Evolutionary conservation across 2,329 filamentous ascomycete genomes (phyloP), one percentile per base, ranked within the genome.

Genomic region (Cercospora janseana): DNA sequence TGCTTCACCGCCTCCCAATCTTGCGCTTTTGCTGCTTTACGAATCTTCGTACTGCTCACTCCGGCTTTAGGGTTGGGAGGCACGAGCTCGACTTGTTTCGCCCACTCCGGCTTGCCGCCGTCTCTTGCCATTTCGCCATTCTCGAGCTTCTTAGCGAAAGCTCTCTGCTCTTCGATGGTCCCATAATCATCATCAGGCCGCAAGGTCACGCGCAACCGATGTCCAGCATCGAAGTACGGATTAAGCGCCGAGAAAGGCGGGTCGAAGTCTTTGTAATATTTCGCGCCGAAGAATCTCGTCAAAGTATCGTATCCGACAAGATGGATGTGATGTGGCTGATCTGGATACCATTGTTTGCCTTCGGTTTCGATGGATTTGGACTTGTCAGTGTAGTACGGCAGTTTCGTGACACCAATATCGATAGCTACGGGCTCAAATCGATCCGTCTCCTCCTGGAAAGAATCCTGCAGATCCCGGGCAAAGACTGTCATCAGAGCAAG

Each of bases 291-390:
- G 45, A 92, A 80, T 15, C 87, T 79, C 12, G 86, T 80, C 5
- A 91, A 70, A 0, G 87, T 92, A 61, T 92, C 87, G 64, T 82
- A 92, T 21, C 88, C 88, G 1, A 82, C 79, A 2, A 91, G 77
- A 61, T 87, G 87, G 3, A 87, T 71, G 60, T 89, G 85, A 46
- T 51, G 63, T 0, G 72, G 70, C 6, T 62, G 55, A 13, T 62
- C 62, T 0, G 70, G 61, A 42, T 66, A 68, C 3, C 61, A 64
- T 12, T 70, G 63, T 9, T 34, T 49, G 32, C 58, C 63, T 46
- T 71, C 70, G 6, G 66, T 62, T 0, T 74, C 70, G 21, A 91
- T 81, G 1, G 80, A 81, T 9, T 63, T 58, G 6, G 81, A 80
- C 70, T 92, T 92, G 62, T 85, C 82, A 51, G 81, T 80, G 61